Conservation (phyloP, 2,329 filamentous ascomycete species). For the Fusarium euwallaceae region DNA sequence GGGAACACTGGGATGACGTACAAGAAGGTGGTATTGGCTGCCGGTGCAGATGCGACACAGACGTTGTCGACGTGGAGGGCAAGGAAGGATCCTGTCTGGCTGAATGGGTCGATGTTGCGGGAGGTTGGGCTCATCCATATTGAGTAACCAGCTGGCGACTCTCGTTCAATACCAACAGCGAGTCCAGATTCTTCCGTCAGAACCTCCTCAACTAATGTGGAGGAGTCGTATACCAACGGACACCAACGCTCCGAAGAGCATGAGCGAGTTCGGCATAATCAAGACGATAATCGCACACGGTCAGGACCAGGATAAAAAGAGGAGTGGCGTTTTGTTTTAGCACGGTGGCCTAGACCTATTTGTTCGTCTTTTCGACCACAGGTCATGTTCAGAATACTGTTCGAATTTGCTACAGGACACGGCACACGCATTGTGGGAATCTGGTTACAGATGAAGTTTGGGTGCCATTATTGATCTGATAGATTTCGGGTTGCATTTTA, state of each 20-base stretch:
- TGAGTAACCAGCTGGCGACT: conserved; percentile 11
- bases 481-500: conserved; percentile 37
- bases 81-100: conserved; percentile 95
- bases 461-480: conserved; percentile 37
- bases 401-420: conserved; percentile 21
- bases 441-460: conserved; percentile 20
- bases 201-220: conserved; percentile 13
- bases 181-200: conserved; percentile 1
- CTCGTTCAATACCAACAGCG: conserved; percentile 9
- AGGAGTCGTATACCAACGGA: conserved; percentile 18
- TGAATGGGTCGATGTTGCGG: conserved; percentile 97
- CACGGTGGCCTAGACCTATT: conserved; percentile 12
- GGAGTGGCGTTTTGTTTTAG: conserved; percentile 46
- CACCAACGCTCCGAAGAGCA: conserved; percentile 30
- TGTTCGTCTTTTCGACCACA: conserved; percentile 19
- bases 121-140: conserved; percentile 81
- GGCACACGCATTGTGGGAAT: conserved; percentile 31
- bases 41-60: conserved; percentile 95
- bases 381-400: conserved; percentile 23
- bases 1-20: conserved; percentile 86
- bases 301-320: conserved; percentile 36
- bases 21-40: conserved; percentile 98
- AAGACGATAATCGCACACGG: conserved; percentile 30
- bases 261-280: conserved; percentile 35
- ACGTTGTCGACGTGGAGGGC: conserved; percentile 97